phyloP scores from a whole-genome alignment of 1,284 basidiomycete species.

The Pulveroboletus sp. region DNA sequence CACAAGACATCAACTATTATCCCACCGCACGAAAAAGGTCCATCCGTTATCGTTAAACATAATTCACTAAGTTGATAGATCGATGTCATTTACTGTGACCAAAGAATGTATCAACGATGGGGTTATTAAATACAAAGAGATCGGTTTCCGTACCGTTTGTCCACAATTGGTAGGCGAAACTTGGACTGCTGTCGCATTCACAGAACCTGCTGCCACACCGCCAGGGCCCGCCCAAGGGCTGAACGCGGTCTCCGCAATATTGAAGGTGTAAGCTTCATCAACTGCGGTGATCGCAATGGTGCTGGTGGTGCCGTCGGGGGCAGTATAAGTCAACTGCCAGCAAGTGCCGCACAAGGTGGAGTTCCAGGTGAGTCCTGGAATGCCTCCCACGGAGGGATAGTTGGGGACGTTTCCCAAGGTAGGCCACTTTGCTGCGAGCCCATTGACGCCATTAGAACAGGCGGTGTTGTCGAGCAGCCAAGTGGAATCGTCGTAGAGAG shows the following conservation, averaged over 20 bases:
- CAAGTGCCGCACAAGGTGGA: slow-evolving; percentile 51
- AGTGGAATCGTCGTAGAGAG: slow-evolving; percentile 42
- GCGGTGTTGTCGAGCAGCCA: slow-evolving; percentile 44
- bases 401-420: slow-evolving; percentile 45
- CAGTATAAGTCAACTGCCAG: slow-evolving; percentile 45
- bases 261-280: slow-evolving; percentile 44
- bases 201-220: slow-evolving; percentile 42
- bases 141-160: not conserved
- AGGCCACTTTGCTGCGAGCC: slow-evolving; percentile 43
- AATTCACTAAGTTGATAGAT: not conserved
- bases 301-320: slow-evolving; percentile 20
- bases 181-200: slow-evolving; percentile 40
- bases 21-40: not conserved
- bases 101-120: not conserved
- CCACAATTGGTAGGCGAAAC: slow-evolving; percentile 42
- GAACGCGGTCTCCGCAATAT: slow-evolving; percentile 46
- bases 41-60: not conserved
- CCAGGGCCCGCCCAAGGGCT: slow-evolving; percentile 43
- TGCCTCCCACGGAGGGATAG: slow-evolving; percentile 49
- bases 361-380: slow-evolving; percentile 44
- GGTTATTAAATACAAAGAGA: not conserved
- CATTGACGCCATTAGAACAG: slow-evolving; percentile 54
- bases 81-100: not conserved
- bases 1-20: not conserved
- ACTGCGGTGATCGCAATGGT: slow-evolving; percentile 44